Evolutionary conservation across 2,329 filamentous ascomycete species (phyloP).

Genomic region (Phyllosticta paracitricarpa): DNA sequence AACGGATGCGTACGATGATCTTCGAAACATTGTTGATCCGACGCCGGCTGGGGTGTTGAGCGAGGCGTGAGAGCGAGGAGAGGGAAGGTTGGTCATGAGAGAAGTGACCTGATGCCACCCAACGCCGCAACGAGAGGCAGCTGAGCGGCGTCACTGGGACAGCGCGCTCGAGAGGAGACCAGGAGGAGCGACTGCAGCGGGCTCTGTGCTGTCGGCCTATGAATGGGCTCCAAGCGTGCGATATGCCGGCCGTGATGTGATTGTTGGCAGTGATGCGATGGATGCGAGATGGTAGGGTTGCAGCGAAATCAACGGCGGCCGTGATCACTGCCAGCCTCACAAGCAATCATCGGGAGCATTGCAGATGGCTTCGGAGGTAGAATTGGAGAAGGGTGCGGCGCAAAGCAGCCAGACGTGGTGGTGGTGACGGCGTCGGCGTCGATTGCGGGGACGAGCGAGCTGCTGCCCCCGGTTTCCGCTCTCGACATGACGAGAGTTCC

Average conservation of each 20-base stretch:
- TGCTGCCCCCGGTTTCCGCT: background rate
- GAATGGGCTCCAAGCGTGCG: constrained; percentile 4
- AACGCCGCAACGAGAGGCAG: constrained; percentile 2
- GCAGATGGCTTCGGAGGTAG: background rate
- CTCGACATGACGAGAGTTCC: background rate
- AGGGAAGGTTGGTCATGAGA: constrained; percentile 7
- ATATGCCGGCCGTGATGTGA: constrained; percentile 8
- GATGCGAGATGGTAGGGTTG: constrained; percentile 1
- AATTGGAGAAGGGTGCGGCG: background rate
- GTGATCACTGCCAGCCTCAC: constrained; percentile 10
- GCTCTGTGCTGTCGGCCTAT: background rate
- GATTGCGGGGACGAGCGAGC: background rate
- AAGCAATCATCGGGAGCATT: constrained; percentile 10
- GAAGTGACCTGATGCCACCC: constrained; percentile 3
- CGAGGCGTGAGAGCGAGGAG: constrained; percentile 4
- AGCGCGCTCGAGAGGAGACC: background rate
- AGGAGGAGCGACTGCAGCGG: background rate
- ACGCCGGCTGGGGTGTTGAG: constrained; percentile 5
- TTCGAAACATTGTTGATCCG: constrained; percentile 27
- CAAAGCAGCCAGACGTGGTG: background rate
- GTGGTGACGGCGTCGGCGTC: background rate
- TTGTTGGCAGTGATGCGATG: constrained; percentile 7
- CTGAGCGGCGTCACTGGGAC: background rate
- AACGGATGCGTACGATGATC: constrained; percentile 54
- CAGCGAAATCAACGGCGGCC: constrained; percentile 9